Base-by-base conservation (phyloP, 805 yeast genomes). In the Candida koratica region DNA sequence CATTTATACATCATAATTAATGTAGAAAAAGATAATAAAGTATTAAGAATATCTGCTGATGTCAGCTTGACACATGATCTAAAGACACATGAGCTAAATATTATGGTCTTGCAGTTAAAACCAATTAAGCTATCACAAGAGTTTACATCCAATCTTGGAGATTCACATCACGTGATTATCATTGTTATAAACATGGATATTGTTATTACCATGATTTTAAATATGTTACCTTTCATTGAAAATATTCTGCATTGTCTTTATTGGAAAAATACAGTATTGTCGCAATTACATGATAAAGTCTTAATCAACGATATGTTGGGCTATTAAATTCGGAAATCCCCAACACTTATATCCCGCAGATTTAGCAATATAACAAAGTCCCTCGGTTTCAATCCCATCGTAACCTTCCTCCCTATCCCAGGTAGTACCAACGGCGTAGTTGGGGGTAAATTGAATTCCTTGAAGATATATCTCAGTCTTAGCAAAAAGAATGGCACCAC, bases 321-420 rank as follows among this genome's bases (percentile, higher is more conserved):
- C 76, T 4, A 67, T 56, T 28, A 66, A 31, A 41, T 71, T 69
- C 6, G 77, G 77, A 63, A 67, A 58, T 2, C 70, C 78, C 66
- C 68, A 69, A 47, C 79, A 73, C 14, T 50, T 39, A 43, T 67
- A 73, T 1, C 75, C 75, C 25, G 70, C 51, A 0, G 57, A 46
- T 39, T 55, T 62, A 1, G 77, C 77, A 32, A 61, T 52, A 40
- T 70, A 73, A 38, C 79, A 73, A 10, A 73, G 34, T 1, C 79
- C 77, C 49, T 73, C 77, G 4, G 77, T 71, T 47, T 73, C 78
- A 23, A 72, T 69, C 3, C 78, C 78, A 48, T 73, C 78, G 39
- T 61, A 73, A 1, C 77, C 78, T 48, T 71, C 77, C 1, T 42
- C 35, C 35, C 73, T 46, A 1, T 52, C 57, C 77, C 77, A 72